Percentiles rank a stretch among this genome's conserved stretches.
phyloP scores from a whole-genome alignment of 1,284 basidiomycete species.

The Trichosporon coremiiforme region DNA sequence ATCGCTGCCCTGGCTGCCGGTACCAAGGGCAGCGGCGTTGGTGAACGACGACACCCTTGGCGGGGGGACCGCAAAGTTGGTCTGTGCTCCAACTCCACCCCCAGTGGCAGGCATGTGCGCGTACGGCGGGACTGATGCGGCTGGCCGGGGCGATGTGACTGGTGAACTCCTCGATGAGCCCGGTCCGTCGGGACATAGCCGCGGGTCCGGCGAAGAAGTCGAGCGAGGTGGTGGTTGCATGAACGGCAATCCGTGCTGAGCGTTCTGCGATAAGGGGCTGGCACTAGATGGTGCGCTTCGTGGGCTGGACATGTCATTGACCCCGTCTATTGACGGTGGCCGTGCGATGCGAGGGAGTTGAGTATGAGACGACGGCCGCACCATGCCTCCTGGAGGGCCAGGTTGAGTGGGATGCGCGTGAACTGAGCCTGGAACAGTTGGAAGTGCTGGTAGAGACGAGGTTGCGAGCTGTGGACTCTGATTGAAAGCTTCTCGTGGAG shows the following conservation, averaged over 20 bases:
- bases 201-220: conserved; percentile 47
- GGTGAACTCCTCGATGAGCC: conserved; percentile 38
- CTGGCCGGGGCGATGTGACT: conserved; percentile 30
- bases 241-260: conserved; percentile 1
- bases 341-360: conserved; percentile 20
- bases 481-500: conserved; percentile 21
- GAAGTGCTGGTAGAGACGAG: conserved; percentile 13
- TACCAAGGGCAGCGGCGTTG: conserved; percentile 29
- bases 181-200: conserved; percentile 26
- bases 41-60: conserved; percentile 25
- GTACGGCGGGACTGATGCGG: neutral
- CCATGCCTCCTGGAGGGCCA: neutral
- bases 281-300: conserved; percentile 36
- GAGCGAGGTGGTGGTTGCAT: conserved; percentile 40
- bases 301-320: conserved; percentile 32
- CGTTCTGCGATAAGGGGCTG: neutral
- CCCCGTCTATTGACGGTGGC: conserved; percentile 12
- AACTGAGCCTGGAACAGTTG: neutral
- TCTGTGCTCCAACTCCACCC: conserved; percentile 15
- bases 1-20: conserved; percentile 31
- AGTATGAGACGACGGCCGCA: conserved; percentile 12
- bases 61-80: conserved; percentile 20
- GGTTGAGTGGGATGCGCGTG: neutral
- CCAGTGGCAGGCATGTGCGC: conserved; percentile 8
- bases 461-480: neutral